phyloP scores from a whole-genome alignment of 768 basidiomycete species.

The Termitomyces sp. region DNA sequence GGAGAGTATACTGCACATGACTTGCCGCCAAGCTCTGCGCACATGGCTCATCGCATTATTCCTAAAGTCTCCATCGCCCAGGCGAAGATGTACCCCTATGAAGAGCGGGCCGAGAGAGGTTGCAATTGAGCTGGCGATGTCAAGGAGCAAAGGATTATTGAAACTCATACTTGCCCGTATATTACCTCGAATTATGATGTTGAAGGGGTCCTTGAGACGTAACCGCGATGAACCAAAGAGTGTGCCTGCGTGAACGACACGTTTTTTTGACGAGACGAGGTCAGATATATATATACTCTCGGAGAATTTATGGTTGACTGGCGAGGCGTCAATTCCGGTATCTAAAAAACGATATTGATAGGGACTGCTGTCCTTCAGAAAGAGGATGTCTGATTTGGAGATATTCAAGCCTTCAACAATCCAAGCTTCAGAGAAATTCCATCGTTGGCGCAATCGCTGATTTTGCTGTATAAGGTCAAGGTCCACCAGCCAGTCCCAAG shows the following conservation, averaged over 20 bases:
- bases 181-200: conserved; percentile 38
- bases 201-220: conserved; percentile 37
- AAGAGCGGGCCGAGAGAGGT: conserved; percentile 43
- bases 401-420: conserved; percentile 39
- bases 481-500: conserved; percentile 73
- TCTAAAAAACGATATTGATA: conserved; percentile 70
- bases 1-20: conserved; percentile 48
- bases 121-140: conserved; percentile 41
- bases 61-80: conserved; percentile 66
- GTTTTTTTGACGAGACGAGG: conserved; percentile 37
- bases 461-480: conserved; percentile 32
- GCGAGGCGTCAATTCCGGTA: conserved; percentile 24
- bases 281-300: conserved; percentile 39
- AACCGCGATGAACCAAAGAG: conserved; percentile 77
- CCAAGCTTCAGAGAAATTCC: conserved; percentile 49
- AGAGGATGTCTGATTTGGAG: conserved; percentile 34
- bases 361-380: conserved; percentile 48
- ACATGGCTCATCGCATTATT: conserved; percentile 36
- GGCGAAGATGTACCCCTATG: conserved; percentile 62
- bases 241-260: conserved; percentile 67
- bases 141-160: conserved; percentile 42
- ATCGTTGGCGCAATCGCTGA: conserved; percentile 45
- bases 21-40: conserved; percentile 51
- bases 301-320: conserved; percentile 34
- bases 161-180: conserved; percentile 59